Evolutionary conservation across 495 filamentous ascomycete genomes (phyloP).

Genomic region (Annulohypoxylon maeteangense): DNA sequence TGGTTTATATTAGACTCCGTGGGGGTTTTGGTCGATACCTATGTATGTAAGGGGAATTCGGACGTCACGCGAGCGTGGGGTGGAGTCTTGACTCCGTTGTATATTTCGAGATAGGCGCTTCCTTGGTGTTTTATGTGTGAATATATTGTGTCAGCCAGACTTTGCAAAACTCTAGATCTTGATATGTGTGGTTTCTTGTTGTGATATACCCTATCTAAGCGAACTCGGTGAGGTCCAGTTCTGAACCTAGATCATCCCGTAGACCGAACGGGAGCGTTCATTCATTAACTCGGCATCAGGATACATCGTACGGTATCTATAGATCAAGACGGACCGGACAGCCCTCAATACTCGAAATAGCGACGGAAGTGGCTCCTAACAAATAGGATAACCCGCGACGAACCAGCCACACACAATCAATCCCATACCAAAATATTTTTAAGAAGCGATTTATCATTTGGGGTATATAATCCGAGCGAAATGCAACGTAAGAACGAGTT

Average conservation of each 20-base stretch:
- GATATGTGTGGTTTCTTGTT: no score
- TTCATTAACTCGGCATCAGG: not conserved
- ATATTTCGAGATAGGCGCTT: constrained; percentile 14
- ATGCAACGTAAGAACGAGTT: constrained; percentile 23
- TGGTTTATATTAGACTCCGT: constrained; percentile 9
- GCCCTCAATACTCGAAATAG: not conserved
- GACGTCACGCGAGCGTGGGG: constrained; percentile 10
- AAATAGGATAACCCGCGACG: not conserved
- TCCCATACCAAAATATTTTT: not conserved
- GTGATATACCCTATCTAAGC: not conserved
- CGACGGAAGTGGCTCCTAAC: not conserved
- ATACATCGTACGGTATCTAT: constrained; percentile 5
- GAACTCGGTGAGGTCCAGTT: not conserved
- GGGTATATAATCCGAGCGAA: constrained; percentile 34
- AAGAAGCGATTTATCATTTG: constrained; percentile 29
- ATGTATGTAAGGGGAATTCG: not conserved
- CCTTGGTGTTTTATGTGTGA: not conserved
- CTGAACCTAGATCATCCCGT: constrained; percentile 3
- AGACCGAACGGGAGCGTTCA: not conserved
- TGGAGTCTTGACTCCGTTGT: not conserved
- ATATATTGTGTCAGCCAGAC: not conserved
- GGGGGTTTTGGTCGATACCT: constrained; percentile 6
- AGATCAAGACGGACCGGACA: not conserved
- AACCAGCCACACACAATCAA: not conserved
- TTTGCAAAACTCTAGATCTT: not conserved